These are phyloP conservation scores for Thalassiosira hispida DNA, from an alignment of 352 stramenopile species.

Conservation along the genomic window DNA sequence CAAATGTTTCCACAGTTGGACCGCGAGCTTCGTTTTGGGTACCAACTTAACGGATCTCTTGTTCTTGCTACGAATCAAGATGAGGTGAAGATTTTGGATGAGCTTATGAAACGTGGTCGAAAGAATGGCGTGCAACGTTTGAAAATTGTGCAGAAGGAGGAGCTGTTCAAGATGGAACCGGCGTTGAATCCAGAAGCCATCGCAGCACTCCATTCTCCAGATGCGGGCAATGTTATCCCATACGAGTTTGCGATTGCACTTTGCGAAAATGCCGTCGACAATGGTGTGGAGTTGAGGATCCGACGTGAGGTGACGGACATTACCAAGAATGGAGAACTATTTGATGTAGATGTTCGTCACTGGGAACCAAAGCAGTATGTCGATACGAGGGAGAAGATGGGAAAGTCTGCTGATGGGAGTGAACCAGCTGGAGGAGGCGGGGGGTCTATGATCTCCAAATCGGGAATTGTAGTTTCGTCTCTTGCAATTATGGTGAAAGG, in stretches of 20 bases:
- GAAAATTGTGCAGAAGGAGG: conserved; percentile 66
- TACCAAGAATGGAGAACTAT: conserved; percentile 42
- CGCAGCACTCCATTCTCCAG: conserved; percentile 71
- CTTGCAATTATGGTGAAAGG: conserved; percentile 36
- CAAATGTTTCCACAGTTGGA: conserved; percentile 84
- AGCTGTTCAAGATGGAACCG: conserved; percentile 75
- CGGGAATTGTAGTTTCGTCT: conserved; percentile 37
- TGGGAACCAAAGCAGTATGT: conserved; percentile 78
- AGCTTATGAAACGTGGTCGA: conserved; percentile 71
- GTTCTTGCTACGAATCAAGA: conserved; percentile 67
- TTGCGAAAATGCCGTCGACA: conserved; percentile 81
- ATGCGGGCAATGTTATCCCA: conserved; percentile 82
- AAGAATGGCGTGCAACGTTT: conserved; percentile 79
- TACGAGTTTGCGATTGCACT: conserved; percentile 82
- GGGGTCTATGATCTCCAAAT: conserved; percentile 22
- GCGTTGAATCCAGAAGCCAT: conserved; percentile 68
- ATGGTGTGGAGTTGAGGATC: conserved; percentile 80
- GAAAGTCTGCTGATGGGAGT: conserved; percentile 46
- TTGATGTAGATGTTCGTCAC: conserved; percentile 60
- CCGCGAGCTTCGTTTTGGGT: conserved; percentile 77
- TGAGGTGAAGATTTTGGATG: conserved; percentile 66
- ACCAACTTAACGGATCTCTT: conserved; percentile 80
- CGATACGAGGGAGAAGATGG: conserved; percentile 41
- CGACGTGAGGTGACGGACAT: conserved; percentile 69
- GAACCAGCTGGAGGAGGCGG: conserved; percentile 9